Conservation (phyloP, 1,139 yeast species). For the Pichia sp. region DNA sequence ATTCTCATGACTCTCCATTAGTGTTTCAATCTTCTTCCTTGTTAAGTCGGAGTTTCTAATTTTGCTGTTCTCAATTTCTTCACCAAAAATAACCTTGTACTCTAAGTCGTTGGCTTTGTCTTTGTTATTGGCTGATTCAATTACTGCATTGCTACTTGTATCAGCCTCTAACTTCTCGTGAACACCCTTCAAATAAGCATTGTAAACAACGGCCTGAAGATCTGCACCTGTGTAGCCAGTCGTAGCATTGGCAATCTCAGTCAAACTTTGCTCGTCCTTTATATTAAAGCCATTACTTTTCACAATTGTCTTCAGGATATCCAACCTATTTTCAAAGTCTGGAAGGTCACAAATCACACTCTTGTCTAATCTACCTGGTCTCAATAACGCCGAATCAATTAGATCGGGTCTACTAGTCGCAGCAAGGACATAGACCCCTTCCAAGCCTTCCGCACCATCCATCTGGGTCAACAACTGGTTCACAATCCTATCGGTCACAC, state of each 20-base stretch:
- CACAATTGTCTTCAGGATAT: constrained; percentile 63
- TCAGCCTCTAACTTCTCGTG: constrained; percentile 64
- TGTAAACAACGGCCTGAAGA: constrained; percentile 85
- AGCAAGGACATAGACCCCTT: constrained; percentile 93
- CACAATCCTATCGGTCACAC: constrained; percentile 96
- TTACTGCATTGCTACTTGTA: constrained; percentile 25
- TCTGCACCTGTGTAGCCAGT: constrained; percentile 93
- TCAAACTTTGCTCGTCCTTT: constrained; percentile 45
- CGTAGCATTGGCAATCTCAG: constrained; percentile 53
- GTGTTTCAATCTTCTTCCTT: constrained; percentile 9
- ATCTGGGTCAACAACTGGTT: constrained; percentile 95
- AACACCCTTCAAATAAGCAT: constrained; percentile 87
- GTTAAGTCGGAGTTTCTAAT: constrained; percentile 15
- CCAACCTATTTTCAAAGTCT: constrained; percentile 59
- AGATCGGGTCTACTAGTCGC: constrained; percentile 95
- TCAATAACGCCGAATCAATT: constrained; percentile 86
- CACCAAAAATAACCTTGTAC: background rate
- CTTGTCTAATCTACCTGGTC: constrained; percentile 96
- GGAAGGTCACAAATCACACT: constrained; percentile 91
- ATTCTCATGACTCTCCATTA: background rate
- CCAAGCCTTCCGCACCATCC: constrained; percentile 99
- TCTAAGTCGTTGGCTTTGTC: background rate
- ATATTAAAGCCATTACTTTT: constrained; percentile 45
- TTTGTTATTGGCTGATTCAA: background rate
- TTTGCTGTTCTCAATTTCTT: background rate